Evolutionary conservation across 1,284 basidiomycete species (phyloP).

Genomic region (Pseudozyma pruni): DNA sequence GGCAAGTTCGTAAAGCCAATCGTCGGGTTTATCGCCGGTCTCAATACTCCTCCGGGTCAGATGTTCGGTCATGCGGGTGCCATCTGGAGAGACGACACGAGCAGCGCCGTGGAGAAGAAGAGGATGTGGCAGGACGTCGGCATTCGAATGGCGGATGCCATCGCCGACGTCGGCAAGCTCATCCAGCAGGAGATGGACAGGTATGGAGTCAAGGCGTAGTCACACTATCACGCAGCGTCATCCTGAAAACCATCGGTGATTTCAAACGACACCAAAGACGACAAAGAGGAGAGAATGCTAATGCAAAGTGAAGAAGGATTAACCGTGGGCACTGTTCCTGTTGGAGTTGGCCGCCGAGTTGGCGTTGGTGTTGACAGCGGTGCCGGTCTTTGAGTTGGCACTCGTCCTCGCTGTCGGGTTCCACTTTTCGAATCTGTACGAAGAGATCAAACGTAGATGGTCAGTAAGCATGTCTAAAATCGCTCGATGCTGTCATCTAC

Average conservation of each 20-base stretch:
- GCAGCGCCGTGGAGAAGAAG: slow-evolving; percentile 45
- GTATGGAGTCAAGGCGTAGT: slow-evolving; percentile 7
- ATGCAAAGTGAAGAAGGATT: not conserved
- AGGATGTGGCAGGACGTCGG: slow-evolving; percentile 38
- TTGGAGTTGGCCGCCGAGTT: slow-evolving; percentile 26
- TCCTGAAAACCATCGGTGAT: not conserved
- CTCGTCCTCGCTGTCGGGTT: slow-evolving; percentile 44
- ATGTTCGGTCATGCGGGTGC: slow-evolving; percentile 58
- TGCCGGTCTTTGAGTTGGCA: slow-evolving; percentile 29
- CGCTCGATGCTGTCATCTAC: too few species aligned
- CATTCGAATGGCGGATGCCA: slow-evolving; percentile 45
- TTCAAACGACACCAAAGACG: not conserved
- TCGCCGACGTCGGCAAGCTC: slow-evolving; percentile 45
- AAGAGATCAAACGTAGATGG: too few species aligned
- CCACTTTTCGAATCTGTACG: slow-evolving; percentile 60
- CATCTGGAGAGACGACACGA: slow-evolving; percentile 51
- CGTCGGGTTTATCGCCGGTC: slow-evolving; percentile 56
- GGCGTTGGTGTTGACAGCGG: not conserved
- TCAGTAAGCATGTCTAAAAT: too few species aligned
- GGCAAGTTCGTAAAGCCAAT: slow-evolving; percentile 45
- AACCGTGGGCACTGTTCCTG: slow-evolving; percentile 15
- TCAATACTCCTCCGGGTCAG: slow-evolving; percentile 50
- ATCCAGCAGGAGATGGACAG: slow-evolving; percentile 29
- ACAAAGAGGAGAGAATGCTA: not conserved
- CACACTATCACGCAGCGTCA: not conserved